Conservation (phyloP, 2,329 filamentous ascomycete genomes). For the Dactylonectria estremocensis region DNA sequence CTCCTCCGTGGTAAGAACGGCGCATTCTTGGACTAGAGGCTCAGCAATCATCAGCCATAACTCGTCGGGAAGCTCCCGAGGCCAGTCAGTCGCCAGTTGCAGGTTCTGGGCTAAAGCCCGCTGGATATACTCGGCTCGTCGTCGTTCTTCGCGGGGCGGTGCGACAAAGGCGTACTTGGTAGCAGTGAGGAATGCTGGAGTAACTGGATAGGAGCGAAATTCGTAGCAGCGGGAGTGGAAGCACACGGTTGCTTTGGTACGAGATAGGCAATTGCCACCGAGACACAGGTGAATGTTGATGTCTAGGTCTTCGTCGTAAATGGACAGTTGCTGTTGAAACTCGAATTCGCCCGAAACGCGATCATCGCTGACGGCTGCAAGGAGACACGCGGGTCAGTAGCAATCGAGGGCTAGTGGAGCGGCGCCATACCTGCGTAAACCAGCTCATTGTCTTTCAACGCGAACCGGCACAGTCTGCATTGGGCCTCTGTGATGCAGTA, state of each 20-base stretch:
- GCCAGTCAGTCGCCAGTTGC: slow-evolving; percentile 16
- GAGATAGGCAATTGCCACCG: neutral
- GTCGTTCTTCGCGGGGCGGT: slow-evolving; percentile 19
- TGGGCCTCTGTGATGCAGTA: slow-evolving; percentile 33
- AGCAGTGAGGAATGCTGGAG: slow-evolving; percentile 30
- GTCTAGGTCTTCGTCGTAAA: slow-evolving; percentile 19
- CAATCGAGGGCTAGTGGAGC: neutral
- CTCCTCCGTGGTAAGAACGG: slow-evolving; percentile 18
- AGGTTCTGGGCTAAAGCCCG: slow-evolving; percentile 15
- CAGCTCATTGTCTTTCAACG: slow-evolving; percentile 7
- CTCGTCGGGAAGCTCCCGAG: slow-evolving; percentile 27
- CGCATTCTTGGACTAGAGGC: slow-evolving; percentile 17
- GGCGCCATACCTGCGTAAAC: slow-evolving; percentile 20
- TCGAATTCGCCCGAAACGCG: slow-evolving; percentile 24
- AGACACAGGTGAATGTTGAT: slow-evolving; percentile 20
- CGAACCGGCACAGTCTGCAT: slow-evolving; percentile 31
- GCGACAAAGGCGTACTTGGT: slow-evolving; percentile 27
- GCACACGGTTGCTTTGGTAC: slow-evolving; percentile 25
- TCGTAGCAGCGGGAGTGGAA: slow-evolving; percentile 26
- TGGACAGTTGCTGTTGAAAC: slow-evolving; percentile 3
- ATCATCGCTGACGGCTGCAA: slow-evolving; percentile 10
- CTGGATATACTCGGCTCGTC: slow-evolving; percentile 31
- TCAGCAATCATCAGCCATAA: slow-evolving; percentile 31
- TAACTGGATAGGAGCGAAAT: slow-evolving; percentile 27
- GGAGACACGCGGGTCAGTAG: neutral